These are phyloP conservation scores for Neocucurbitaria cava DNA, from an alignment of 2,329 filamentous ascomycete genomes.

Conservation along the genomic window DNA sequence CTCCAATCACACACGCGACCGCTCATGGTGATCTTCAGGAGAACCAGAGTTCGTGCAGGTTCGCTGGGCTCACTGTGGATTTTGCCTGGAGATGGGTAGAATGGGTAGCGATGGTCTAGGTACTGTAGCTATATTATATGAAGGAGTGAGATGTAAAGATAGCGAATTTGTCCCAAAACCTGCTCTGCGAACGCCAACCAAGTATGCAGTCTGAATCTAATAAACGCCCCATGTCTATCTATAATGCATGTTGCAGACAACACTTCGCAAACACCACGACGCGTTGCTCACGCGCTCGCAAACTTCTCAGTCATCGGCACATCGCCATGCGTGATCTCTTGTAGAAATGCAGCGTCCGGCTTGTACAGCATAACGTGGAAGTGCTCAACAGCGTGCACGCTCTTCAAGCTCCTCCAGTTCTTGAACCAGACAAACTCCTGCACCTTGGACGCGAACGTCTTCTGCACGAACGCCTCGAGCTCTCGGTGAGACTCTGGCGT, in stretches of 20 bases:
- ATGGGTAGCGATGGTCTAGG: too few species aligned
- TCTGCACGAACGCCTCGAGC: slow-evolving; percentile 74
- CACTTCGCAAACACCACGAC: neutral
- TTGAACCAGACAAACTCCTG: slow-evolving; percentile 77
- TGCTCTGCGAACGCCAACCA: neutral
- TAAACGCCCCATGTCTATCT: slow-evolving; percentile 19
- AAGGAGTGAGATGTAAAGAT: neutral
- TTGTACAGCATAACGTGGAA: slow-evolving; percentile 92
- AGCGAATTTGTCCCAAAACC: neutral
- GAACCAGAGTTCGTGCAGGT: neutral
- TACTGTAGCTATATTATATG: too few species aligned
- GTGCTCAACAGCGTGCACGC: slow-evolving; percentile 85
- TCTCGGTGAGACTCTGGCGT: slow-evolving; percentile 67
- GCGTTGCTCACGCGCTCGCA: neutral
- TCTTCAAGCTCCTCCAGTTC: slow-evolving; percentile 88
- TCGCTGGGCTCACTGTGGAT: neutral
- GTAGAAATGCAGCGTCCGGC: slow-evolving; percentile 73
- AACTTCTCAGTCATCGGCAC: slow-evolving; percentile 61
- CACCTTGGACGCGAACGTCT: slow-evolving; percentile 67
- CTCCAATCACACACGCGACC: slow-evolving; percentile 4
- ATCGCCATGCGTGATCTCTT: slow-evolving; percentile 75
- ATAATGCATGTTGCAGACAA: slow-evolving; percentile 5
- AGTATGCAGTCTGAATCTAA: slow-evolving; percentile 1
- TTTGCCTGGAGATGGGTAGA: neutral
- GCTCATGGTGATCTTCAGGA: slow-evolving; percentile 16